phyloP scores from a whole-genome alignment of 1,284 basidiomycete species.

The Cronartium ribicola region DNA sequence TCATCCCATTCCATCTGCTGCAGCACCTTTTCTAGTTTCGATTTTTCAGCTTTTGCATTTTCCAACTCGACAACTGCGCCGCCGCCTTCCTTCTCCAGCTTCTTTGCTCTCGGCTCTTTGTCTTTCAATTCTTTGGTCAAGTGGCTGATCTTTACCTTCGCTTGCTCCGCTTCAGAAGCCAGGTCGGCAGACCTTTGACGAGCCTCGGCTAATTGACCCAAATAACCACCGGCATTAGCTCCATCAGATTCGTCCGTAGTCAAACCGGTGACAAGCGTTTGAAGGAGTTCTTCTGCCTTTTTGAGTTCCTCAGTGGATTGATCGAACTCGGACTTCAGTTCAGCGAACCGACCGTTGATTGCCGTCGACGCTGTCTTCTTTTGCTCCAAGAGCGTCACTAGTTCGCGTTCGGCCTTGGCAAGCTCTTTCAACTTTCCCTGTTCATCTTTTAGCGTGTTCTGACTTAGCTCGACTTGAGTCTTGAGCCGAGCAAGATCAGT shows the following conservation, averaged over 20 bases:
- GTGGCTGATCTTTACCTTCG: slow-evolving; percentile 71
- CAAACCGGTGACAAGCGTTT: slow-evolving; percentile 88
- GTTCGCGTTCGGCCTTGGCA: slow-evolving; percentile 60
- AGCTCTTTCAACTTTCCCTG: slow-evolving; percentile 61
- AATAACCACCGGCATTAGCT: slow-evolving; percentile 74
- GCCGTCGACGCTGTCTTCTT: slow-evolving; percentile 61
- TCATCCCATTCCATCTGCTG: slow-evolving; percentile 71
- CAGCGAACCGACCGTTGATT: slow-evolving; percentile 62
- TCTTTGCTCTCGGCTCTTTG: slow-evolving; percentile 74
- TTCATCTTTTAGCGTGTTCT: slow-evolving; percentile 74
- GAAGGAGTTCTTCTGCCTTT: slow-evolving; percentile 86
- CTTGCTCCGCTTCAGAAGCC: slow-evolving; percentile 79
- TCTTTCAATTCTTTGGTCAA: slow-evolving; percentile 73
- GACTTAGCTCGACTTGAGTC: slow-evolving; percentile 81
- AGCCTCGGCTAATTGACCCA: slow-evolving; percentile 92
- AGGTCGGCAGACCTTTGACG: slow-evolving; percentile 70
- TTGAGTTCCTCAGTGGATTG: slow-evolving; percentile 63
- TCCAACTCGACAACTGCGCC: slow-evolving; percentile 66
- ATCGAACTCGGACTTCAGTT: slow-evolving; percentile 63
- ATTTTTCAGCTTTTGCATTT: slow-evolving; percentile 62
- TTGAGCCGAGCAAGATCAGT: slow-evolving; percentile 80
- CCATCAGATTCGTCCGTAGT: slow-evolving; percentile 61
- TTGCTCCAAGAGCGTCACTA: slow-evolving; percentile 43
- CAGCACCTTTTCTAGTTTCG: slow-evolving; percentile 59
- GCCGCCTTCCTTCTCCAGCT: slow-evolving; percentile 76